Evolutionary conservation across 257 asterid species (phyloP), one percentile per base, ranked within the genome.

Genomic region (Orobanche coerulescens): DNA sequence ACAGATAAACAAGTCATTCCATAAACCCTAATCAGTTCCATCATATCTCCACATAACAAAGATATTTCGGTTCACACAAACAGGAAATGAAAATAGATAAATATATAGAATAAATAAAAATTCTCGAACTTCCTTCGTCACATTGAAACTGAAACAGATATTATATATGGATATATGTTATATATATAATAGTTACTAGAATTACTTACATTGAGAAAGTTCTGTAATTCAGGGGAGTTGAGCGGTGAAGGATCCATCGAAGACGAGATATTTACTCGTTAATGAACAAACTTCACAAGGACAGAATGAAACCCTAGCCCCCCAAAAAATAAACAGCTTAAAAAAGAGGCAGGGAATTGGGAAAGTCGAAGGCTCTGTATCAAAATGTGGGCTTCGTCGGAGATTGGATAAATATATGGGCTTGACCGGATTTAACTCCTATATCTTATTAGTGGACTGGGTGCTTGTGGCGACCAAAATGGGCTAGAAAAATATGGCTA

Each of bases 231-330:
- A 20, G 88, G 78, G 37, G 78, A 68, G 68, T 34, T 51, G 1
- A 80, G 70, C 13, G 69, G 58, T n/a, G 88, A 74, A 70, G 85
- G 5, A 71, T 85, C 90, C 94, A 85, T 85, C 15, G 64, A 22
- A 33, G 49, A 62, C 8, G 25, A 51, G 57, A 43, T 33, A 66
- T 50, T 30, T 1, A 42, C 33, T n/a, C 19, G 4, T 12, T 5
- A 33, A 49, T 52, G 10, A 16, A 49, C n/a, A 40, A 50, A 47
- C 13, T 36, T 14, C 49, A 18, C 33, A 19, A 69, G 55, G 19
- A 19, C 13, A 37, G 16, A 18, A 2, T 16, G 55, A 51, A 69
- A 61, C 73, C 76, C 79, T 74, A 69, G 46, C 73, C n/a, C n/a
- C n/a, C n/a, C n/a, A n/a, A n/a, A n/a, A n/a, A n/a, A 55, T n/a